Conservation (phyloP, 139 green algal genomes). For the Coccomyxa sp. region DNA sequence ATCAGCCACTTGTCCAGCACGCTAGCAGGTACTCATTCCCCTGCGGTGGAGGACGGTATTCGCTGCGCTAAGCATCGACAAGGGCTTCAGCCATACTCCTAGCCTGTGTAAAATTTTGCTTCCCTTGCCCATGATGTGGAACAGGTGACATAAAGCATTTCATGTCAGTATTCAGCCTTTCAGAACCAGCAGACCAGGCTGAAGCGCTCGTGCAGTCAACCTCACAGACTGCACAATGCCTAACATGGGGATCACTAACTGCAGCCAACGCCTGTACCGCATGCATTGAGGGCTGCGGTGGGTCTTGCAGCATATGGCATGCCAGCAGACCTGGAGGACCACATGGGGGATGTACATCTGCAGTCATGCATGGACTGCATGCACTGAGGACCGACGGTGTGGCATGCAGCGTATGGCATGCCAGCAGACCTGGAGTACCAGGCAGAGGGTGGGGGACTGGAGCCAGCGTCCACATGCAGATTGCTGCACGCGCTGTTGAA, state of each 20-base stretch:
- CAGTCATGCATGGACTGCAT: neutral
- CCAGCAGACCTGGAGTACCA: neutral
- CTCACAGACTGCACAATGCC: no score
- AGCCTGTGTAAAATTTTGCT: no score
- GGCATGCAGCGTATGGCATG: neutral
- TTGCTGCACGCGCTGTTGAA: conserved; percentile 35
- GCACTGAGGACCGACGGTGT: neutral
- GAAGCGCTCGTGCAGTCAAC: no score
- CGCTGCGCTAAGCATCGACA: no score
- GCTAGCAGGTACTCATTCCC: conserved; percentile 32
- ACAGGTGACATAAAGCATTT: no score
- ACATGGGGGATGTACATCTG: conserved; percentile 11
- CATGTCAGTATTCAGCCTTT: no score
- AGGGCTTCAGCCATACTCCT: no score
- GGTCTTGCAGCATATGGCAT: neutral
- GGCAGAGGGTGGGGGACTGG: conserved; percentile 12
- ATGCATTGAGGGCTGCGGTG: neutral
- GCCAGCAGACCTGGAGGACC: neutral
- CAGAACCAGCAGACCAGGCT: no score
- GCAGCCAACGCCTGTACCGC: neutral
- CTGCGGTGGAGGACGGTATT: no score
- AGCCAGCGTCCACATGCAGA: conserved; percentile 35
- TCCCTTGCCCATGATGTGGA: no score
- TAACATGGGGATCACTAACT: no score
- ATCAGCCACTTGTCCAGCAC: conserved; percentile 18